These are phyloP conservation scores for Phytophthora kernoviae DNA, from an alignment of 352 stramenopile genomes.

Conservation along the genomic window DNA sequence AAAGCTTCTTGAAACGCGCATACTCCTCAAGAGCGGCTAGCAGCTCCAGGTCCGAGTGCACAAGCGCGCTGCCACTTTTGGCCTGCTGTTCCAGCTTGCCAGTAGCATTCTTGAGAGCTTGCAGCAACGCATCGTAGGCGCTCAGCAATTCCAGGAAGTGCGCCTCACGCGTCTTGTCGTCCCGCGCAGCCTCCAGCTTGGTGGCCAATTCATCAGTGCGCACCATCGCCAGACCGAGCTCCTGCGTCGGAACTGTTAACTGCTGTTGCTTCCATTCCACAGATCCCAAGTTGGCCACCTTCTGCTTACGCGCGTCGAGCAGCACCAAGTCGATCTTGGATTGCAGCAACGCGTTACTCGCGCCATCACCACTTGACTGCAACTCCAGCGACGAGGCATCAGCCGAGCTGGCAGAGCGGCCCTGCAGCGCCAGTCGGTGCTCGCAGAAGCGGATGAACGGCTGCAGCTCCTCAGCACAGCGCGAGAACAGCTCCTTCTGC, in stretches of 20 bases:
- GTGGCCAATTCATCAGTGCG: slow-evolving; percentile 72
- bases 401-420: slow-evolving; percentile 42
- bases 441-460: slow-evolving; percentile 88
- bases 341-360: slow-evolving; percentile 76
- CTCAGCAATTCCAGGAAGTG: slow-evolving; percentile 77
- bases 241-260: slow-evolving; percentile 70
- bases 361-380: slow-evolving; percentile 65
- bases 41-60: slow-evolving; percentile 76
- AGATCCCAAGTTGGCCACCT: slow-evolving; percentile 79
- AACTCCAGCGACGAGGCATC: slow-evolving; percentile 52
- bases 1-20: slow-evolving; percentile 72
- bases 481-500: slow-evolving; percentile 82
- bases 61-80: slow-evolving; percentile 73
- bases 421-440: slow-evolving; percentile 72
- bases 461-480: slow-evolving; percentile 73
- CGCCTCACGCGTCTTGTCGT: slow-evolving; percentile 74
- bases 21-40: slow-evolving; percentile 76
- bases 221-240: slow-evolving; percentile 70
- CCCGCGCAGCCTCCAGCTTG: slow-evolving; percentile 57
- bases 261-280: slow-evolving; percentile 85
- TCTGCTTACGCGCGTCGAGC: slow-evolving; percentile 84
- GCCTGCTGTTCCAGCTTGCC: slow-evolving; percentile 74
- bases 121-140: slow-evolving; percentile 70
- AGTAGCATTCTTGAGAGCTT: slow-evolving; percentile 69
- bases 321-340: slow-evolving; percentile 87